Base-by-base conservation (phyloP, 2,329 filamentous ascomycete species). In the Aspergillus sp. region DNA sequence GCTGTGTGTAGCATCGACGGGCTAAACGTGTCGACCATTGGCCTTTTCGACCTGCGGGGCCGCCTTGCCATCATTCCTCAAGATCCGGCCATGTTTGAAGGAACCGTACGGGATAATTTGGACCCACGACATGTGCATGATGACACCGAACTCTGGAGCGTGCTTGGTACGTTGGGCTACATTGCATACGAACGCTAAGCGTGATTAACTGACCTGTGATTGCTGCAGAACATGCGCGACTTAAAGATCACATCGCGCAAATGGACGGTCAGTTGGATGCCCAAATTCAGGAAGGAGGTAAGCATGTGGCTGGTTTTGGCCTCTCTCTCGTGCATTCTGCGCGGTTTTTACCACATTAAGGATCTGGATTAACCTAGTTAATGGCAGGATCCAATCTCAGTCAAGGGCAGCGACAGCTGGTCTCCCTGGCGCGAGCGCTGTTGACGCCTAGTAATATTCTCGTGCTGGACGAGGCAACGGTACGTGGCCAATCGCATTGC, bases 61-160 rank as follows among this genome's bases (percentile, higher is more conserved):
- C 89, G 95, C 60, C 83, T 99, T 51, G 94, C 95, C 57, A 99
- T 99, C 72, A 99, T 99, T 67, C 95, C 96, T 4, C 95, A 99
- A 75, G 96, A 99, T 78, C 94, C 95, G 30, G 94, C 94, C 65
- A 86, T 99, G 63, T 99, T 99, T 70, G 92, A 96, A 77, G 93
- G 93, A 54, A 93, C 90, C 8, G 86, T 99, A 64, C 87, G 95
- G 67, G 95, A 99, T 78, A 99, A 99, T 73, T 85, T 98, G 41
- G 95, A 99, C 74, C 96, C 96, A 23, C 91, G 90, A 28, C 91
- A 97, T 74, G 91, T 96, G 57, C 93, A 97, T 72, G 94, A 97
- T 77, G 96, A 99, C 77, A 97, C 93, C 5, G 95, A 98, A 74
- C 83, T 99, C 36, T 99, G 95, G 95, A 96, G 91, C 74, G 93